A percentile compares a stretch with the other conserved stretches of the same genome.
phyloP scores from a whole-genome alignment of 495 filamentous ascomycete genomes.

The Hyaloscypha finlandica region DNA sequence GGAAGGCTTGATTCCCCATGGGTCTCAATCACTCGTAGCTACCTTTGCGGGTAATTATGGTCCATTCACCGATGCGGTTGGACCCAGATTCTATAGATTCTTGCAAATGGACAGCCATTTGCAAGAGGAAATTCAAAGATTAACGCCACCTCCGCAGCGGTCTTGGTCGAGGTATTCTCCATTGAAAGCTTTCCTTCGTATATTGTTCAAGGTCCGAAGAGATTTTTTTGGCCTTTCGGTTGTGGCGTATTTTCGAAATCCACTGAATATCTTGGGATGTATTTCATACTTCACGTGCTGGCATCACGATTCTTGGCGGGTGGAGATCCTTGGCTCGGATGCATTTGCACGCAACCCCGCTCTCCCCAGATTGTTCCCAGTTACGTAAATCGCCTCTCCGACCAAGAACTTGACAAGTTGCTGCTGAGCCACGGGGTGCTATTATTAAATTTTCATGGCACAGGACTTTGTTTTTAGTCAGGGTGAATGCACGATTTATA shows the following conservation, averaged over 20 bases:
- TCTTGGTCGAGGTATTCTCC: neutral
- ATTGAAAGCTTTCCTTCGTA: neutral
- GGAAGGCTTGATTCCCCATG: constrained; percentile 16
- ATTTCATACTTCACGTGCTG: neutral
- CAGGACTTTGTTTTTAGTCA: constrained; percentile 12
- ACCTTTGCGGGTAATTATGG: neutral
- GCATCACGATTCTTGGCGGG: neutral
- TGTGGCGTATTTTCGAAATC: neutral
- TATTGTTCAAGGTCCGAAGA: neutral
- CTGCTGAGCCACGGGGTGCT: neutral
- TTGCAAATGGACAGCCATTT: neutral
- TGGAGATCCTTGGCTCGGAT: constrained; percentile 1
- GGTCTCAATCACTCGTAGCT: neutral
- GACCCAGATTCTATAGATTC: too few species aligned
- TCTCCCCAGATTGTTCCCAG: neutral
- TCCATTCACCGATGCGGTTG: neutral
- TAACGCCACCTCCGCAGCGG: neutral
- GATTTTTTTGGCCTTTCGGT: too few species aligned
- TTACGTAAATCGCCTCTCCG: constrained; percentile 10
- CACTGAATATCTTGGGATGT: neutral
- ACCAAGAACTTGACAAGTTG: neutral
- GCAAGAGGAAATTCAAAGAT: neutral
- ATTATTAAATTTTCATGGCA: constrained; percentile 6
- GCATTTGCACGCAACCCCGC: constrained; percentile 6
- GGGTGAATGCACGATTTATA: constrained; percentile 10